Evolutionary conservation across 2,329 filamentous ascomycete genomes (phyloP), one percentile per base, ranked within the genome.

Genomic region (Nakataea oryzae): DNA sequence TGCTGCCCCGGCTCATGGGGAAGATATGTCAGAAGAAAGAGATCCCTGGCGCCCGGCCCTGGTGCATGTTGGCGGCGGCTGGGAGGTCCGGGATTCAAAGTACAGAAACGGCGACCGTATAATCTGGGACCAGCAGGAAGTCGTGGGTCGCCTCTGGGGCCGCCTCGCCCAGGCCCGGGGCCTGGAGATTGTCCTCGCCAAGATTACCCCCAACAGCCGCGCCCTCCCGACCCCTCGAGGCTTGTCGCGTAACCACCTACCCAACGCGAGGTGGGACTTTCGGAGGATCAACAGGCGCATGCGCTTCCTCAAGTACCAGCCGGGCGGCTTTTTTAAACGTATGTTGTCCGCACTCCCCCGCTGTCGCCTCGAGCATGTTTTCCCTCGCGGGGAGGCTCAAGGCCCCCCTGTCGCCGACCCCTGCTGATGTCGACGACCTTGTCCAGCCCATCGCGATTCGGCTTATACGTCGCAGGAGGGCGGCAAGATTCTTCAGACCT

Each of bases 101-200:
- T 83, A 84, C 59, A 80, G 90, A 21, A 86, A 89, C 64, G 87
- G 87, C 68, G 87, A 87, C n/a, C 81, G 90, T 3, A 90, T 93
- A 65, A 87, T 95, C 66, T 90, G 86, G 82, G 89, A 95, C 69
- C 74, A 81, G 17, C 76, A 79, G 59, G 81, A 82, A 1, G 66
- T 93, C 1, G 86, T 84, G 0, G 78, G 82, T 28, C 81, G 83
- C 27, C 68, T 95, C 0, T 87, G 88, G 81, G 76, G 74, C 54
- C 80, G 90, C 12, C 81, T 87, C 71, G 58, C 70, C 67, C 65
- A 70, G 59, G 70, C 76, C 12, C 71, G 76, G 2, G 77, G 77
- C 1, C 66, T 85, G 34, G 66, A 65, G 21, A 74, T 78, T 41
- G 67, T 73, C 60, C 66, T 85, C 28, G 71, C 67, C 1, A 67